Conservation (phyloP, 2,329 filamentous ascomycete species). For the Hirsutella rhossiliensis region DNA sequence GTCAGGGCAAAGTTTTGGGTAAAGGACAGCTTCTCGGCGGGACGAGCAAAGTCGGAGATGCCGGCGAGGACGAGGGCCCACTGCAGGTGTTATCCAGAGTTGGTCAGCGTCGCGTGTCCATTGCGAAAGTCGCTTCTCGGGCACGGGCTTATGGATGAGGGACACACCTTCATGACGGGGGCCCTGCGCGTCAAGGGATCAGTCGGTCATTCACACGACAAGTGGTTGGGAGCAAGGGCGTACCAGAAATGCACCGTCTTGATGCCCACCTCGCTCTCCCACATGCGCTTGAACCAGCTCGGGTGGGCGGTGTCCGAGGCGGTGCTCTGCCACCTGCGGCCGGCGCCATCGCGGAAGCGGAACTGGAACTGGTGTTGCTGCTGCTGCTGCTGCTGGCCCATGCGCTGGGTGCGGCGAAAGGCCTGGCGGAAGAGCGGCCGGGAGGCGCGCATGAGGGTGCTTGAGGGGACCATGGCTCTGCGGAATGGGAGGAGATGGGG, state of each 20-base stretch:
- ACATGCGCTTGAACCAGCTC: conserved; percentile 64
- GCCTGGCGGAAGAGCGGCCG: conserved; percentile 45
- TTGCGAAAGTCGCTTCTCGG: too few species aligned
- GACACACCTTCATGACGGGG: conserved; percentile 68
- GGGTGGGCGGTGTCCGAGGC: conserved; percentile 34
- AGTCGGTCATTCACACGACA: conserved; percentile 8
- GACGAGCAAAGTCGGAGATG: conserved; percentile 81
- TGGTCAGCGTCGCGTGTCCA: background rate
- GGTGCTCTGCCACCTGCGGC: conserved; percentile 57
- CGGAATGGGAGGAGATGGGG: background rate
- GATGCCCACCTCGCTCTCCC: conserved; percentile 68
- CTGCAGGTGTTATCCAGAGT: conserved; percentile 31
- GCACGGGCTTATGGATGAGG: background rate
- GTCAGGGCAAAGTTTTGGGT: conserved; percentile 87
- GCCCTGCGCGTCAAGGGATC: conserved; percentile 33
- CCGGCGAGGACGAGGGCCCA: conserved; percentile 91
- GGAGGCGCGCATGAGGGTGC: conserved; percentile 25
- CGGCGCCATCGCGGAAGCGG: conserved; percentile 24
- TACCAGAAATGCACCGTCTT: conserved; percentile 99
- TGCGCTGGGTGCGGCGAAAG: conserved; percentile 24
- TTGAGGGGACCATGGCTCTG: conserved; percentile 29
- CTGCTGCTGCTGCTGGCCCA: conserved; percentile 11
- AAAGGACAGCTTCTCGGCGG: conserved; percentile 82
- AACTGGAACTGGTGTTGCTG: conserved; percentile 10
- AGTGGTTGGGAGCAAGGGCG: conserved; percentile 10